These are phyloP conservation scores for Nakazawaea peltata DNA, from an alignment of 805 yeast species.

Conservation along the genomic window DNA sequence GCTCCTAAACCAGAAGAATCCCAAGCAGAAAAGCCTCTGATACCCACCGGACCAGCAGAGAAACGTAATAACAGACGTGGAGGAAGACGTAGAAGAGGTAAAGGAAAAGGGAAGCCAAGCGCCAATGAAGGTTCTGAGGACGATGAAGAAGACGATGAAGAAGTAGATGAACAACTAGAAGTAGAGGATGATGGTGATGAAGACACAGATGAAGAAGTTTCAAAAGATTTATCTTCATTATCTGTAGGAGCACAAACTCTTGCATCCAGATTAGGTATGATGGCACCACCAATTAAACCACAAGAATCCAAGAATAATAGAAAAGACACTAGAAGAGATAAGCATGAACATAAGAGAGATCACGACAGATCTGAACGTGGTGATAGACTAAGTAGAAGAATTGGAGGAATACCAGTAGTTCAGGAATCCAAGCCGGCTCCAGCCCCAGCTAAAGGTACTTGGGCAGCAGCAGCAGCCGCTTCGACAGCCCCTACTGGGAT, in stretches of 20 bases:
- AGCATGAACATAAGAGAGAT: neutral
- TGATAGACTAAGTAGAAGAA: too few relatives aligned
- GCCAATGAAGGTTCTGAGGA: neutral
- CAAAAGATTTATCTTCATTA: conserved; percentile 1
- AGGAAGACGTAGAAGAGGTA: neutral
- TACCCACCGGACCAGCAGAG: neutral
- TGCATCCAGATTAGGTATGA: conserved; percentile 8
- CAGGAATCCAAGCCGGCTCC: too few relatives aligned
- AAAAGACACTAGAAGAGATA: neutral
- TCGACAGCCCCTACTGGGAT: neutral
- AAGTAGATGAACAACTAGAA: neutral
- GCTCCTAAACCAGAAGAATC: neutral
- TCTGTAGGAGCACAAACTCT: conserved; percentile 8
- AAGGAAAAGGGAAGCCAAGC: neutral
- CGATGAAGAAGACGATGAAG: neutral
- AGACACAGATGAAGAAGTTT: conserved; percentile 4
- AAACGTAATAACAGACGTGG: neutral
- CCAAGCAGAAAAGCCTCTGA: neutral
- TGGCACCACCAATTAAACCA: neutral
- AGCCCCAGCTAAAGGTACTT: too few relatives aligned
- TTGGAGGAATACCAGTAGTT: too few relatives aligned
- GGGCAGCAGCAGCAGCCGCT: too few relatives aligned
- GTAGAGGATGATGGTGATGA: conserved; percentile 1
- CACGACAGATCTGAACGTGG: too few relatives aligned
- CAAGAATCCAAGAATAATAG: neutral